These are phyloP conservation scores for Thermochaetoides thermophila DNA, from an alignment of 495 filamentous ascomycete genomes.

Conservation along the genomic window DNA sequence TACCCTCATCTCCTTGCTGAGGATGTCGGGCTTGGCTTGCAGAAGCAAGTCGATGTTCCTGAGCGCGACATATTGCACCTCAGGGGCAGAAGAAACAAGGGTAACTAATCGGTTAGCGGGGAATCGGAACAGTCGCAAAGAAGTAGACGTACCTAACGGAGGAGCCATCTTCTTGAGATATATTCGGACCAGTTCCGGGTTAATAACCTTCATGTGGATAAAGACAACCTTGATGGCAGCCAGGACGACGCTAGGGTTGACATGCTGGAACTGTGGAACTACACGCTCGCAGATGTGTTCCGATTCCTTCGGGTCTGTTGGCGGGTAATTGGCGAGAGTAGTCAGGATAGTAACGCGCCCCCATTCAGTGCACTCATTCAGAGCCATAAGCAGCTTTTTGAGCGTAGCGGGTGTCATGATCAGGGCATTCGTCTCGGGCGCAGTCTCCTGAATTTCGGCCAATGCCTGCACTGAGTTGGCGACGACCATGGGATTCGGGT, in stretches of 20 bases:
- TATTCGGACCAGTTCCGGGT: conserved; percentile 56
- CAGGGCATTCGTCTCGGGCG: conserved; percentile 79
- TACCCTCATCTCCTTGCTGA: conserved; percentile 92
- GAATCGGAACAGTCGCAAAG: not conserved
- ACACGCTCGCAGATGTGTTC: conserved; percentile 98
- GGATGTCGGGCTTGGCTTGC: conserved; percentile 88
- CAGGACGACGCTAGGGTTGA: conserved; percentile 90
- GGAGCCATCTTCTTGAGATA: conserved; percentile 98
- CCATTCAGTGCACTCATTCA: conserved; percentile 99
- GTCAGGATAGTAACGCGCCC: conserved; percentile 89
- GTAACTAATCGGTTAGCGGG: conserved; percentile 48
- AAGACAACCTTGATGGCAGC: conserved; percentile 97
- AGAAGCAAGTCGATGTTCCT: conserved; percentile 91
- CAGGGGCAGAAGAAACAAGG: conserved; percentile 84
- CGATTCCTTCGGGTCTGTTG: conserved; percentile 79
- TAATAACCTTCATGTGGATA: conserved; percentile 81
- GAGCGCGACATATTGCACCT: conserved; percentile 95
- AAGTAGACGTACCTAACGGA: conserved; percentile 52
- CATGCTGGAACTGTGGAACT: conserved; percentile 93
- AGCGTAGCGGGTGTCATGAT: conserved; percentile 64
- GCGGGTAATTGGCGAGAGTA: conserved; percentile 77
- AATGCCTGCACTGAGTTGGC: conserved; percentile 92
- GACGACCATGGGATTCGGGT: conserved; percentile 98
- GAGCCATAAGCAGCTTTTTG: conserved; percentile 89
- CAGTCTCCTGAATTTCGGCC: conserved; percentile 76